Evolutionary conservation across 768 basidiomycete genomes (phyloP).

Genomic region (Rhodosporidiobolus odoratus): DNA sequence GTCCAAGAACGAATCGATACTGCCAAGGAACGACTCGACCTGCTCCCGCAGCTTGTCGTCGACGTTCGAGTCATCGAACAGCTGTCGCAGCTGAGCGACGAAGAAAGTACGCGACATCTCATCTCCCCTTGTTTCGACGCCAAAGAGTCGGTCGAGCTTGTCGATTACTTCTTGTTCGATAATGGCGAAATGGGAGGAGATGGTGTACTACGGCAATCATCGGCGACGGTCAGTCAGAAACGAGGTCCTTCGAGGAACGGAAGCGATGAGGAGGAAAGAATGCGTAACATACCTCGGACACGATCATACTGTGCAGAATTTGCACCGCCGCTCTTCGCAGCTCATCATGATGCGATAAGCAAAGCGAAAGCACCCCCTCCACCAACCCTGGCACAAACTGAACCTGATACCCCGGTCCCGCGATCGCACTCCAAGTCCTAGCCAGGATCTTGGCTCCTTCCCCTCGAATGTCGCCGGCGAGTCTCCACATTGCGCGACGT

Average conservation of each 20-base stretch:
- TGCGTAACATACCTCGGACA: conserved; percentile 48
- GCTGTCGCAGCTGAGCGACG: conserved; percentile 75
- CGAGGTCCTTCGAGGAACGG: no score
- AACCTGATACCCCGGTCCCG: conserved; percentile 54
- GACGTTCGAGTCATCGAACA: conserved; percentile 79
- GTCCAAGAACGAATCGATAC: conserved; percentile 87
- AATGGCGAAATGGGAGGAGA: conserved; percentile 72
- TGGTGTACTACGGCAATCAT: conserved; percentile 63
- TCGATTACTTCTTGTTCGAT: conserved; percentile 91
- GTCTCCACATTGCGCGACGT: conserved; percentile 83
- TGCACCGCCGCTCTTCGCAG: conserved; percentile 83
- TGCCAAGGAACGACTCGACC: conserved; percentile 75
- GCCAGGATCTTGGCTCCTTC: conserved; percentile 77
- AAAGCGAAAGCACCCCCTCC: conserved; percentile 82
- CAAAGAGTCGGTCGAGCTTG: conserved; percentile 82
- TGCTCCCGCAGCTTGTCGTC: conserved; percentile 72
- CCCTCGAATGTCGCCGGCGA: conserved; percentile 91
- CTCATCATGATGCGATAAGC: conserved; percentile 89
- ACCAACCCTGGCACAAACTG: conserved; percentile 54
- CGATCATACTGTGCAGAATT: conserved; percentile 91
- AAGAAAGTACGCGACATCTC: conserved; percentile 68
- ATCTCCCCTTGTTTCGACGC: conserved; percentile 72
- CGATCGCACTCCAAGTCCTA: conserved; percentile 78
- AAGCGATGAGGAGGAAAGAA: no score
- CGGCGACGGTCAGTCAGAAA: neutral